These are phyloP conservation scores for Ganoderma boninense DNA, from an alignment of 1,284 basidiomycete species.

Conservation along the genomic window DNA sequence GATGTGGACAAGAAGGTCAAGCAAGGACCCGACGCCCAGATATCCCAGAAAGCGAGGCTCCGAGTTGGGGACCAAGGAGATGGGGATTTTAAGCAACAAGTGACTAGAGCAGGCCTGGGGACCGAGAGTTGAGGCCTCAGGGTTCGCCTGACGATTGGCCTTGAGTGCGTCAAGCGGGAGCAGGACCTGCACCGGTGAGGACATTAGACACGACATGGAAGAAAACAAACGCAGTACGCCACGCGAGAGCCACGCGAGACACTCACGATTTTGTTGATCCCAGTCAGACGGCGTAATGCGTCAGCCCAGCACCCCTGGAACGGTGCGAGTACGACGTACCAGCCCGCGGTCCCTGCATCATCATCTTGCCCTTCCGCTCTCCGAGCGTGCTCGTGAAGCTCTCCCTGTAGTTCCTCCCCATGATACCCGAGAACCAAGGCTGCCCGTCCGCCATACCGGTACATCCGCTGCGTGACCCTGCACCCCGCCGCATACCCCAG, in stretches of 20 bases:
- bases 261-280: conserved; percentile 95
- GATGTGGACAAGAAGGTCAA: too few species aligned
- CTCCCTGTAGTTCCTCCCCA: conserved; percentile 80
- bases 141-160: conserved; percentile 98
- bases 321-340: conserved; percentile 53
- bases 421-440: conserved; percentile 96
- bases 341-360: conserved; percentile 95
- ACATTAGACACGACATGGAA: conserved; percentile 5
- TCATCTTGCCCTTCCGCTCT: conserved; percentile 95
- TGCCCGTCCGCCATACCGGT: conserved; percentile 96
- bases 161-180: conserved; percentile 96
- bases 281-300: conserved; percentile 67
- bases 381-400: conserved; percentile 88
- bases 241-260: conserved; percentile 7
- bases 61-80: too few species aligned
- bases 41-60: too few species aligned
- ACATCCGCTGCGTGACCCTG: conserved; percentile 93
- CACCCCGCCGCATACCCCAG: conserved; percentile 98
- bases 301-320: too few species aligned
- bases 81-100: too few species aligned
- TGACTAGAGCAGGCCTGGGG: too few species aligned
- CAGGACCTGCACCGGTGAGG: conserved; percentile 66
- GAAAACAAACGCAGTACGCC: background rate
- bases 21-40: too few species aligned
- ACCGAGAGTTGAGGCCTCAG: conserved; percentile 65